Base-by-base conservation (phyloP, 192 early-diverging fungal genomes). In the Linnemannia hyalina region DNA sequence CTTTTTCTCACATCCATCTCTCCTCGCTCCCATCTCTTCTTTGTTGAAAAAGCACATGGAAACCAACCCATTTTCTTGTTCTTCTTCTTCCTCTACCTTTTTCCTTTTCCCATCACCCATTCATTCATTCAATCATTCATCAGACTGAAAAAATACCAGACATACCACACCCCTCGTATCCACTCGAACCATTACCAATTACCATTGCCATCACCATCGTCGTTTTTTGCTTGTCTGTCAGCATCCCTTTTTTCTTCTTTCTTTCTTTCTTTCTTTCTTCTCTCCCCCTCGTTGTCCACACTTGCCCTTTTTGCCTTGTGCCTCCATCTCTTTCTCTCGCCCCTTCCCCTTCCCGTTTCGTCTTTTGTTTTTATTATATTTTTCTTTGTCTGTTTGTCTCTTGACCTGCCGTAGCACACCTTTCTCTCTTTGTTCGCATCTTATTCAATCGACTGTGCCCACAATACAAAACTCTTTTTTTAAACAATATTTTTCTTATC, bases 371-470 rank as follows among this genome's bases (percentile, higher is more conserved):
- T 40, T 54, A 5, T 52, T 69, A n/a, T 26, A 40, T 26, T 54
- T 65, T 55, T 76, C 0, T 9, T 26, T 32, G 26, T 29, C 26
- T 22, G 55, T 9, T 26, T 32, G 26, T 29, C 60, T 22, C 60
- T 63, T 32, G 23, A 70, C 46, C 35, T 36, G 65, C 40, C 46
- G 41, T 69, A 63, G 41, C 29, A 52, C 36, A n/a, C 22, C 42
- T 8, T 60, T 52, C 20, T 18, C 41, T 42, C 2, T 41, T 57
- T n/a, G 15, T 44, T 22, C 42, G 32, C 15, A 70, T 29, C 16
- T 36, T 65, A 65, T 65, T 65, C 60, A 65, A 65, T 65, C 29
- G 60, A 65, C 60, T 65, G 60, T 65, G 60, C 60, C 60, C 60
- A 65, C 60, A 15, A 65, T 32, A n/a, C 9, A 32, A 32, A 29